phyloP scores from a whole-genome alignment of 345 rosid genomes.

The Noccaea caerulescens region DNA sequence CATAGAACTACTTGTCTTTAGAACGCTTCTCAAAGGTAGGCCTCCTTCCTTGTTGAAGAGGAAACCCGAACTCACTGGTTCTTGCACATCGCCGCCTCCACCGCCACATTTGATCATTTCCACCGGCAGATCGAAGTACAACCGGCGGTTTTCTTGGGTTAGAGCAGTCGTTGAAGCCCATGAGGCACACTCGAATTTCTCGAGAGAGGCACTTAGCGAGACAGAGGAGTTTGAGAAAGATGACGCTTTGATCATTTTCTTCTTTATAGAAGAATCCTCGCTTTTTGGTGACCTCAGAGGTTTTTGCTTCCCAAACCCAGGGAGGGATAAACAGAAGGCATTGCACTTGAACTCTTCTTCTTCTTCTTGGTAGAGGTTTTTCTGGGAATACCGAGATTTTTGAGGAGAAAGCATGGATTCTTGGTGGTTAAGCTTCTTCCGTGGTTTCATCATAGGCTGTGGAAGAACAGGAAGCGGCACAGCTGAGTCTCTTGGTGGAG shows the following conservation, averaged over 20 bases:
- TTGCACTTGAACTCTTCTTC: constrained; percentile 67
- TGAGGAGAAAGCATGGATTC: constrained; percentile 22
- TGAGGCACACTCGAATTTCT: constrained; percentile 90
- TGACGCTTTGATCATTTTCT: constrained; percentile 42
- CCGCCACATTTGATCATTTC: constrained; percentile 56
- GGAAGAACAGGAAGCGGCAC: constrained; percentile 47
- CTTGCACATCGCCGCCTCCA: constrained; percentile 49
- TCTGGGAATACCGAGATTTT: constrained; percentile 20
- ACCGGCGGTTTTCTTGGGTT: constrained; percentile 46
- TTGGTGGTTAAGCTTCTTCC: constrained; percentile 52
- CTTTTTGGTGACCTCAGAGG: constrained; percentile 49
- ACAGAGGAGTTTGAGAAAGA: constrained; percentile 40
- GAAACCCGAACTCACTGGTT: constrained; percentile 66
- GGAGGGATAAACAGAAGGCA: constrained; percentile 73
- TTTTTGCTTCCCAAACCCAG: constrained; percentile 69
- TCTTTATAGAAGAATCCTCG: constrained; percentile 36
- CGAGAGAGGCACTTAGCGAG: constrained; percentile 71
- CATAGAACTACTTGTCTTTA: constrained; percentile 49
- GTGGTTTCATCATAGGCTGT: constrained; percentile 40
- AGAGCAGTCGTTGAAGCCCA: constrained; percentile 80
- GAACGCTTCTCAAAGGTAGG: constrained; percentile 50
- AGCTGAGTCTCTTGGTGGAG: constrained; percentile 41
- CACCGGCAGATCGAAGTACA: constrained; percentile 71
- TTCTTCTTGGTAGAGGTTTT: constrained; percentile 33
- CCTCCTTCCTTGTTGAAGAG: constrained; percentile 59